Conservation (phyloP, 768 basidiomycete genomes). For the Termitomyces sp. region DNA sequence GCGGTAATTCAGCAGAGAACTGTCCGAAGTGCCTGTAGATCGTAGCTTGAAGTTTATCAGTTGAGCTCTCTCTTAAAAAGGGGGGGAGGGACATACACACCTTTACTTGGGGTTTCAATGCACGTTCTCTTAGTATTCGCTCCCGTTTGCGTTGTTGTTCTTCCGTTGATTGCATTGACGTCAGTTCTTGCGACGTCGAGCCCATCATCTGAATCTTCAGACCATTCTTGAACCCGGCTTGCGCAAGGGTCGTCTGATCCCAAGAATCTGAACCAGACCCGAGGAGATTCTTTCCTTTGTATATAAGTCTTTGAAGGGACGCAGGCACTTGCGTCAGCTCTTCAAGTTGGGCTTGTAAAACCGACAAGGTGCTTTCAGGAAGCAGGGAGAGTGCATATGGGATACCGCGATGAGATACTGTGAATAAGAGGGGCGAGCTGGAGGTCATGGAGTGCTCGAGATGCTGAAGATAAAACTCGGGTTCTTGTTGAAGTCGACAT, state of each 20-base stretch:
- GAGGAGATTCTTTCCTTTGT: slow-evolving; percentile 54
- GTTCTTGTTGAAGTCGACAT: background rate
- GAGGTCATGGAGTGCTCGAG: slow-evolving; percentile 8
- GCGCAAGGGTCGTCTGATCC: slow-evolving; percentile 23
- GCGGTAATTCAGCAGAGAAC: slow-evolving; percentile 39
- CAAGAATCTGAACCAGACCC: slow-evolving; percentile 19
- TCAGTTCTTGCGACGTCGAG: slow-evolving; percentile 53
- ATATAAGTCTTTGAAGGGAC: slow-evolving; percentile 64
- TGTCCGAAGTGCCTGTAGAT: slow-evolving; percentile 40
- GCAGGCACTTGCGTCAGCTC: slow-evolving; percentile 64
- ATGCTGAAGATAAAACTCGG: background rate
- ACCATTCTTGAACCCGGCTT: slow-evolving; percentile 58
- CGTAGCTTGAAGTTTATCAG: slow-evolving; percentile 37
- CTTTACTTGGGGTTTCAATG: slow-evolving; percentile 52
- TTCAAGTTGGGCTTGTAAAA: slow-evolving; percentile 47
- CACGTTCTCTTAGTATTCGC: slow-evolving; percentile 53
- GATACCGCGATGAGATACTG: slow-evolving; percentile 44
- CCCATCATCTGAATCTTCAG: slow-evolving; percentile 69
- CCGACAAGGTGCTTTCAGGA: slow-evolving; percentile 44
- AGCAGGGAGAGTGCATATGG: slow-evolving; percentile 41
- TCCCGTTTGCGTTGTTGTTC: slow-evolving; percentile 52
- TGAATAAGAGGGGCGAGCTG: slow-evolving; percentile 11
- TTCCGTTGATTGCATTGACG: slow-evolving; percentile 49
- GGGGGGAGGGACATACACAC: slow-evolving; percentile 26
- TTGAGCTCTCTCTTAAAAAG: background rate